Base-by-base conservation (phyloP, 2,329 filamentous ascomycete species). In the Aspergillus tubingensis region DNA sequence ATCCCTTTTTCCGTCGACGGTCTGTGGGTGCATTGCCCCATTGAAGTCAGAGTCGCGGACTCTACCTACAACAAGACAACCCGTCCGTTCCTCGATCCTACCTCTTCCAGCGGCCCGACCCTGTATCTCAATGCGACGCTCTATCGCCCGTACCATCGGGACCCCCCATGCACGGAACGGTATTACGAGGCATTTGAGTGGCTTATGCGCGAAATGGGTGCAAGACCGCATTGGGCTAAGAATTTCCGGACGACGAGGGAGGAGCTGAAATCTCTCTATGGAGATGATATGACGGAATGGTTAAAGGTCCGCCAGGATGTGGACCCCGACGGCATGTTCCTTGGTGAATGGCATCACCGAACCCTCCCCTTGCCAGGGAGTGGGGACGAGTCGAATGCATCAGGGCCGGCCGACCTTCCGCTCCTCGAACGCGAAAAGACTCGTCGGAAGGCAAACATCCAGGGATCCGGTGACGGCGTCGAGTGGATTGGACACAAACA, bases 161-260 rank as follows among this genome's bases (percentile, higher is more conserved):
- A 96, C 68, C 92, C 92, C 8, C 90, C 91, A 0, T 93, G 90
- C 70, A 85, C 82, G 56, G 82, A 83, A 57, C 85, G 90, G 50
- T 96, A 96, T 80, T 96, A 96, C 75, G 84, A 93, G 76, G 92
- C 89, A 1, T 96, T 96, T 66, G 92, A 96, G 76, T 94, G 89
- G 82, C 81, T 96, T 49, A 96, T 96, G 92, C 88, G 86, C 61
- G 90, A 96, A 48, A 81, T 96, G 67, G 91, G 89, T 55, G 92
- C 89, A 8, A 85, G 85, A 49, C 92, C 92, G 17, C 92, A 96
- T 77, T 96, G 92, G 91, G 92, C 92, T 7, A 96, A 96, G 83
- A 96, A 96, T 74, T 96, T 96, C 75, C 80, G 82, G 50, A 82
- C 84, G 3, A 78, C 81, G 5, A 82, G 84, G 0, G 86, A 91